These are phyloP conservation scores for Lachancea mirantina DNA, from an alignment of 805 yeast genomes.

Conservation along the genomic window DNA sequence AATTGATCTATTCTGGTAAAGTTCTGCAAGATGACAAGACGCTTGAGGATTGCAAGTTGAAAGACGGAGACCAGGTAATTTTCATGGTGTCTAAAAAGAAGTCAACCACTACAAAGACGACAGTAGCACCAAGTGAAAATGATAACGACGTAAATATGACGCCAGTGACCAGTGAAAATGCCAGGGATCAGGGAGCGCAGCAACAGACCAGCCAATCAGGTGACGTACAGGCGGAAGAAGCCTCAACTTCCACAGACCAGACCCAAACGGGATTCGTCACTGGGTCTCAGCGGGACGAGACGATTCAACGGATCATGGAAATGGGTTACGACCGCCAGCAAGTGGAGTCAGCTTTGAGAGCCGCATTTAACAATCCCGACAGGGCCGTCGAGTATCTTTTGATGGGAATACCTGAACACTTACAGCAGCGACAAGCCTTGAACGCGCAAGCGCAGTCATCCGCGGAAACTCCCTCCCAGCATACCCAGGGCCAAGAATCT, in stretches of 20 bases:
- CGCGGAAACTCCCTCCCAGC: conserved; percentile 17
- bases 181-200: conserved; percentile 15
- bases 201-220: conserved; percentile 24
- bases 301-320: conserved; percentile 78
- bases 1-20: conserved; percentile 88
- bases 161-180: conserved; percentile 4
- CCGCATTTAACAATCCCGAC: conserved; percentile 96
- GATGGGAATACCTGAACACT: conserved; percentile 76
- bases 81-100: conserved; percentile 74
- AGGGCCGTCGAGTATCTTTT: conserved; percentile 93
- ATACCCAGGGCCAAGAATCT: conserved; percentile 5
- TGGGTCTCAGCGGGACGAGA: conserved; percentile 71
- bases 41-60: conserved; percentile 63
- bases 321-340: conserved; percentile 91
- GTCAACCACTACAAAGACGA: conserved; percentile 19
- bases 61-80: conserved; percentile 79
- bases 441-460: conserved; percentile 18
- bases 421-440: conserved; percentile 33
- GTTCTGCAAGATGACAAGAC: conserved; percentile 79
- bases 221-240: conserved; percentile 21
- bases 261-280: conserved; percentile 57
- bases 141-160: conserved; percentile 19
- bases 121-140: conserved; percentile 21
- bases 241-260: conserved; percentile 23
- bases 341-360: conserved; percentile 85